Evolutionary conservation across 2,329 filamentous ascomycete genomes (phyloP), one percentile per base, ranked within the genome.

Genomic region (Tolypocladium tropicale): DNA sequence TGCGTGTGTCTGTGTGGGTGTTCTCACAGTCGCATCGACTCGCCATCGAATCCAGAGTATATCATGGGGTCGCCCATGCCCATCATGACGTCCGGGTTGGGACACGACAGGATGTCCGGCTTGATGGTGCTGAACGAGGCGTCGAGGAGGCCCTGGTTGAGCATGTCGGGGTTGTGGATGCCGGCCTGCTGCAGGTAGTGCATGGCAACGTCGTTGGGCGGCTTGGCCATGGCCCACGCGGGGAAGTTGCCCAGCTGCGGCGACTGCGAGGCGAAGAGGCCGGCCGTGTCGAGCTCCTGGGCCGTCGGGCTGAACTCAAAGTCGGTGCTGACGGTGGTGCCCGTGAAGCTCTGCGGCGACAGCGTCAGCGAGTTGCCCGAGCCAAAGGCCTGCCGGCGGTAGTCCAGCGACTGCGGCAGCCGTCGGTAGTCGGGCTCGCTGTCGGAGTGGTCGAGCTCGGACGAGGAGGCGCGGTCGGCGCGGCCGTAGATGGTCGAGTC

Each of bases 21-120:
- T 6, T 30, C 25, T 70, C 61, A 77, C 50, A 77, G 64, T 58
- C 73, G 65, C 64, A 78, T 68, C 23, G 66, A 59, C 52, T 78
- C 76, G 56, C 69, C 71, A 56, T 79, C 77, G 63, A 76, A 81
- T 49, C 77, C 76, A 3, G 75, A 72, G 62, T 77, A 83, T 56
- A 83, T 81, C 79, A 82, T 82, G 1, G 80, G 79, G 58, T 83
- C 80, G 21, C 74, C 76, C 63, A 81, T 75, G 21, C 79, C 77
- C 65, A 82, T 72, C 79, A 83, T 83, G 9, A 78, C 76, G 49
- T 81, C 78, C 1, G 77, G 73, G 54, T 80, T 78, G 46, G 75
- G 69, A 61, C 77, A 78, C 39, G 76, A 76, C 48, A 82, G 69
- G 49, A 79, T 73, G 56, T 81, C 78, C 14, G 79, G 79, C 70